Conservation (phyloP, 2,329 filamentous ascomycete genomes). For the Cryphonectria naterciae region DNA sequence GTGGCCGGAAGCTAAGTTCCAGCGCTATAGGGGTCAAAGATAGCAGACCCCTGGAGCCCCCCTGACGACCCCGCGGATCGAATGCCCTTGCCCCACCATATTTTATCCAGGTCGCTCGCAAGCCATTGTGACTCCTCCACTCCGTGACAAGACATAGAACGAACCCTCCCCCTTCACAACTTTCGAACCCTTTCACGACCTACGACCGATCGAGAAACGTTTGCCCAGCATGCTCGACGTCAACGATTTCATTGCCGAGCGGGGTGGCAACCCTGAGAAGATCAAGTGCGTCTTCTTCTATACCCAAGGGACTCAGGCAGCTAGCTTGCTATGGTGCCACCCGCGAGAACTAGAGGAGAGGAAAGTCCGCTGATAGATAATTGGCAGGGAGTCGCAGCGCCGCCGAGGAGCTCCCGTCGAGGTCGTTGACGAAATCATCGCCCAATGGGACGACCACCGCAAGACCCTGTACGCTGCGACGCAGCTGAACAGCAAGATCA, state of each 20-base stretch:
- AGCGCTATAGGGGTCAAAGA: neutral
- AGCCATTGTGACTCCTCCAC: constrained; percentile 10
- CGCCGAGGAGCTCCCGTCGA: constrained; percentile 80
- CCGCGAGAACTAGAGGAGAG: neutral
- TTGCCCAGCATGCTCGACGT: constrained; percentile 69
- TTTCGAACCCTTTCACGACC: neutral
- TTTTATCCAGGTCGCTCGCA: constrained; percentile 14
- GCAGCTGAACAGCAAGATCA: constrained; percentile 83
- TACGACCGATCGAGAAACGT: constrained; percentile 11
- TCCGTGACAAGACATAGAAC: constrained; percentile 10
- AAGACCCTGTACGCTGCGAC: constrained; percentile 78
- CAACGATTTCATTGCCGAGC: constrained; percentile 79
- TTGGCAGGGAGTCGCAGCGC: constrained; percentile 77
- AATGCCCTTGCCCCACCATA: constrained; percentile 19
- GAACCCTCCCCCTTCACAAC: neutral
- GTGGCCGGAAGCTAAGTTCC: neutral
- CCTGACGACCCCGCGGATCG: neutral
- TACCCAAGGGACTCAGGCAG: neutral
- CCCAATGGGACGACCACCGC: constrained; percentile 82
- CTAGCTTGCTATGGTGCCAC: constrained; percentile 1
- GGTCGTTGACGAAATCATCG: constrained; percentile 88
- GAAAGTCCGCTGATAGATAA: constrained; percentile 1
- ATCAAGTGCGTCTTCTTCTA: constrained; percentile 51
- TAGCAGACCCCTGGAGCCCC: neutral
- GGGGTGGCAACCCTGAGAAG: constrained; percentile 87